Evolutionary conservation across 208 protist genomes (phyloP), one percentile per base, ranked within the genome.

Genomic region (Leishmania major): DNA sequence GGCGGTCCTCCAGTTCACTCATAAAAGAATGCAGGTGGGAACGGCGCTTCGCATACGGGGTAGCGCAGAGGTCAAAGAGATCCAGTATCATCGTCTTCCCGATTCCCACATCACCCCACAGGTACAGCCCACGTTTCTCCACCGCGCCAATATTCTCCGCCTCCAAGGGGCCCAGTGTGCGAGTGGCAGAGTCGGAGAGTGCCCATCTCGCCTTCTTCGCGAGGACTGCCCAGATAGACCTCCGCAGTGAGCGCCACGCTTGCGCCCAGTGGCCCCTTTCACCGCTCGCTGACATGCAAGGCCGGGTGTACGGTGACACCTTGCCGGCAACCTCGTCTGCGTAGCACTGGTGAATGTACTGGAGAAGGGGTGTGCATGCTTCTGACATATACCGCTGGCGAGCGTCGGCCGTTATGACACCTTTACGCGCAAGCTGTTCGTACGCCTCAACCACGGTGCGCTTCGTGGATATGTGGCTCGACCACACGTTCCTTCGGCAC

Each of bases 51-150:
- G 84, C 81, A 37, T 91, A 84, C 45, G 91, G 91, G 25, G 88
- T 91, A 40, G 88, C 86, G 70, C 94, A 96, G 53, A 97, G 88
- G 57, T 92, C 87, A 78, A 99, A 99, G 43, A 99, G 87, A 80
- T 99, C 97, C 81, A 99, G 95, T 49, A 99, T 85, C 88, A 98
- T 95, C 45, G 97, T 98, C 84, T 99, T 99, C 45, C 97, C 97
- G 74, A 98, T 97, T 7, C 97, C 97, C n/a, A 99, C 96, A 81
- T 93, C 90, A 37, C 97, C 97, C 89, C 93, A 98, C 13, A 99
- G 84, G 87, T 99, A 99, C 31, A 98, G 82, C 1, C 97, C 97
- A 53, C 91, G 91, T 79, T 91, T 93, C 71, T 88, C 77, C 35
- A 80, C 81, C 45, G 85, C 84, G 47, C 92, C 93, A 49, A 97